phyloP scores from a whole-genome alignment of 768 basidiomycete genomes.

The Filobasidium floriforme region DNA sequence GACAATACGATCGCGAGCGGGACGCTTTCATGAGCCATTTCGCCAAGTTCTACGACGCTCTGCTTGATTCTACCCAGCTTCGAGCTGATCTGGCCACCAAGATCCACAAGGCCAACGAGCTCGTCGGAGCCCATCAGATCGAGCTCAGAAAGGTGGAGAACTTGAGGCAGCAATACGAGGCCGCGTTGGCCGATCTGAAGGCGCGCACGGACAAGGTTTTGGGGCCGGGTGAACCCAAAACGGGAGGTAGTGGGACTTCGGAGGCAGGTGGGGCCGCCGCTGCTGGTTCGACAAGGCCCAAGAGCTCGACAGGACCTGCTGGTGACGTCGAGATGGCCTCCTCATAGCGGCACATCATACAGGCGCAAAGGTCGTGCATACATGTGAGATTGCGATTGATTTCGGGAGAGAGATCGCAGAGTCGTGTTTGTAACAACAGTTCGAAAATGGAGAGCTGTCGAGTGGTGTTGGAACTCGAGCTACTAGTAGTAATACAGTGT shows the following conservation, averaged over 20 bases:
- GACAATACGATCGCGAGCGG: conserved; percentile 8
- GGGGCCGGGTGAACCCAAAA: background rate
- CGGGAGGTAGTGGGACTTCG: background rate
- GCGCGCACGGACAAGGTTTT: background rate
- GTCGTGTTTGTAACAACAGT: background rate
- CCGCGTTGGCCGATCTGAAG: conserved; percentile 4
- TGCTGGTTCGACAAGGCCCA: background rate
- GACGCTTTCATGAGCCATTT: conserved; percentile 17
- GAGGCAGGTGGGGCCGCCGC: background rate
- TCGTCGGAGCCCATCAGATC: conserved; percentile 20
- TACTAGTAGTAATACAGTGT: background rate
- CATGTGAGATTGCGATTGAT: too few relatives aligned
- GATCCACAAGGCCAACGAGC: conserved; percentile 23
- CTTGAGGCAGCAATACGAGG: conserved; percentile 14
- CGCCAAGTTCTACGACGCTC: conserved; percentile 21
- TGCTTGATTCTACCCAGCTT: conserved; percentile 22
- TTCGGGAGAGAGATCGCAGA: background rate
- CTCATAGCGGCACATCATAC: too few relatives aligned
- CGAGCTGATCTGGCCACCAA: conserved; percentile 18
- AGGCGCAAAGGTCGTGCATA: too few relatives aligned
- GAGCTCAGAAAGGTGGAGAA: conserved; percentile 17
- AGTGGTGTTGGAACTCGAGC: background rate
- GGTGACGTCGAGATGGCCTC: background rate
- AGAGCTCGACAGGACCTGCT: background rate
- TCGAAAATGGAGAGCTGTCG: background rate